Base-by-base conservation (phyloP, 106 monocot species). In the Dendrobium huoshanense region DNA sequence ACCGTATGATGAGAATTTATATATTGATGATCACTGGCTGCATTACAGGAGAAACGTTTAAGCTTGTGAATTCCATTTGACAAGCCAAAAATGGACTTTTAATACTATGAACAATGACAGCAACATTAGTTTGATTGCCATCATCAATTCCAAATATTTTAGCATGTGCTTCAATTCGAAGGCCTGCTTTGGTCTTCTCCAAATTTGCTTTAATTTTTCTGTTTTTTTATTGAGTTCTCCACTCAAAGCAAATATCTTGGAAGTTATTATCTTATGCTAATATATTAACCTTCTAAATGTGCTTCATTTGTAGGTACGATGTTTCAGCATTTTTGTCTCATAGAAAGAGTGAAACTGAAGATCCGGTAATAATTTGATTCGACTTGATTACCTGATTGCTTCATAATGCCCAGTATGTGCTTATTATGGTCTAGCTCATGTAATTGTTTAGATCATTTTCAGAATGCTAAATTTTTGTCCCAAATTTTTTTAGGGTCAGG, bases 241-340 rank as follows among this genome's bases (percentile, higher is more conserved):
- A 31, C 70, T 16, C 33, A 31, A 3, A 31, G 33, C 27, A 70
- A 29, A 70, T 37, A 70, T 70, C 15, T 27, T 67, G 25, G 33
- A 37, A 70, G 70, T 31, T 37, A 33, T 15, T 8, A 29, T 70
- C 70, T 29, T 70, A 70, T 33, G 68, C 33, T 2, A 70, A 29
- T 70, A 70, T 70, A 37, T 33, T 70, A 22, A 70, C 37, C 16
- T 70, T 33, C 33, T 70, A 29, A 37, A 4, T 29, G 31, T 15
- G 24, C 10, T 70, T 81, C 64, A 44, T 84, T 74, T 82, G 80
- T 84, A 95, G 99, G 99, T 95, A 99, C 76, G 99, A 99, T 87
- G 95, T 99, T 80, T 77, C 93, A 77, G 85, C 82, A 25, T 95
- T 99, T 89, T 83, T 99, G 77, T 88, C 95, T 0, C 88, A 93